Percentiles rank a stretch among this genome's conserved stretches.
Conservation (phyloP, 495 filamentous ascomycete genomes). For the Lasiosphaeriaceae sp. region DNA sequence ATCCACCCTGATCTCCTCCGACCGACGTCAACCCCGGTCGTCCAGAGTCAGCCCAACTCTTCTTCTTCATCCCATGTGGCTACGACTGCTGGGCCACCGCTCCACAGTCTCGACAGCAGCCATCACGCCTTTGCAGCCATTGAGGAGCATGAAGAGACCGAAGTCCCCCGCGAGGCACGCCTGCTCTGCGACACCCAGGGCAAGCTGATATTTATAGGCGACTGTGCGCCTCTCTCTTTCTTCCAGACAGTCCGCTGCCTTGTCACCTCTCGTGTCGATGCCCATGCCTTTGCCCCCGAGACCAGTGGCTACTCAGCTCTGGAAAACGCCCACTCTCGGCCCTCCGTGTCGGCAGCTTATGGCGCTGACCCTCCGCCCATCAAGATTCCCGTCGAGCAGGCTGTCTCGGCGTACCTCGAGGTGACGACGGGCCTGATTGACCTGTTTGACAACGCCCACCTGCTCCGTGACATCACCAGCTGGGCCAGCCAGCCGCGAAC, state of each 20-base stretch:
- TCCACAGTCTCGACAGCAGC: not conserved
- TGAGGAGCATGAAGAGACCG: slow-evolving; percentile 37
- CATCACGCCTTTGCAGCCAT: not conserved
- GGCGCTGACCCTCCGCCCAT: slow-evolving; percentile 19
- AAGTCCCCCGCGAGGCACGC: slow-evolving; percentile 46
- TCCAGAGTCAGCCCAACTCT: not conserved
- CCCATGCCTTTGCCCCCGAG: slow-evolving; percentile 60
- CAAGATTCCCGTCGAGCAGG: slow-evolving; percentile 12
- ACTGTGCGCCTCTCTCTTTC: slow-evolving; percentile 65
- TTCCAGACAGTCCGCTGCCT: slow-evolving; percentile 64
- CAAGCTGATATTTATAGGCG: slow-evolving; percentile 62
- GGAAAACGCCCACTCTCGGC: slow-evolving; percentile 40
- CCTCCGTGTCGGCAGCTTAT: not conserved
- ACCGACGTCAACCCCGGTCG: not conserved
- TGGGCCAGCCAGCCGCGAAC: slow-evolving; percentile 23
- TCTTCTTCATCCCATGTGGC: not conserved
- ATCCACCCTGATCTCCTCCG: not conserved
- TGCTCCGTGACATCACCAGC: slow-evolving; percentile 24
- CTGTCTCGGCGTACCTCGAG: slow-evolving; percentile 33
- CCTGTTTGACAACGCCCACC: slow-evolving; percentile 32
- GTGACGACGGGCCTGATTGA: slow-evolving; percentile 39
- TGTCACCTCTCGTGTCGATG: slow-evolving; percentile 59
- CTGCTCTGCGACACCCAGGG: slow-evolving; percentile 56
- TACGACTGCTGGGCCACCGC: not conserved
- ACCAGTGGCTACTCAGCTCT: slow-evolving; percentile 61